Evolutionary conservation across 2,329 filamentous ascomycete genomes (phyloP).

Genomic region (Ramularia endophylla): DNA sequence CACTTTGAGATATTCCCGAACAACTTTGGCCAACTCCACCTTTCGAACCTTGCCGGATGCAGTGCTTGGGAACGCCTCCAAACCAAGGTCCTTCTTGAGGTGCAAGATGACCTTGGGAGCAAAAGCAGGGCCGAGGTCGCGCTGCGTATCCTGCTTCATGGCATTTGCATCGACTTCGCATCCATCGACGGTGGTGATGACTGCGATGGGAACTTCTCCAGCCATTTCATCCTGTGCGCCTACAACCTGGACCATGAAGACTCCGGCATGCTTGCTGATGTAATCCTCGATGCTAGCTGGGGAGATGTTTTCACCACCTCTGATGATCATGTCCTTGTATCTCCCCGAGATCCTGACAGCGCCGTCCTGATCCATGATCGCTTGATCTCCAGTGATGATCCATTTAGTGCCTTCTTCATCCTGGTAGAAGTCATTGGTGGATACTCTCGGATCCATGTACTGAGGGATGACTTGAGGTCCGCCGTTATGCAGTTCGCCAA

Average conservation of each 20-base stretch:
- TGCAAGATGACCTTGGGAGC: slow-evolving; percentile 38
- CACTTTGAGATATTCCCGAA: slow-evolving; percentile 25
- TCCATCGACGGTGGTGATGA: slow-evolving; percentile 35
- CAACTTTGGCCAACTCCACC: slow-evolving; percentile 30
- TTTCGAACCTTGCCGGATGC: slow-evolving; percentile 44
- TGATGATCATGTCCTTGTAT: slow-evolving; percentile 33
- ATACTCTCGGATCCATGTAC: slow-evolving; percentile 28
- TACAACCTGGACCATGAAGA: slow-evolving; percentile 37
- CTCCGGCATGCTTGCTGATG: slow-evolving; percentile 32
- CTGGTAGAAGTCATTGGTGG: slow-evolving; percentile 25
- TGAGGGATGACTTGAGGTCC: slow-evolving; percentile 26
- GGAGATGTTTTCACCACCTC: slow-evolving; percentile 64
- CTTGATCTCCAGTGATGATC: slow-evolving; percentile 60
- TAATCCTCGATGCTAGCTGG: slow-evolving; percentile 31
- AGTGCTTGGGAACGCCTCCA: slow-evolving; percentile 38
- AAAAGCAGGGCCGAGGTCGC: slow-evolving; percentile 36
- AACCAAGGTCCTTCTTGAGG: slow-evolving; percentile 35
- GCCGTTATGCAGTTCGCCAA: slow-evolving; percentile 29
- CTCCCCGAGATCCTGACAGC: slow-evolving; percentile 33
- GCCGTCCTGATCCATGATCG: slow-evolving; percentile 42
- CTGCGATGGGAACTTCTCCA: slow-evolving; percentile 45
- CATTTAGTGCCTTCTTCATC: slow-evolving; percentile 45
- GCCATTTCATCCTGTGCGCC: slow-evolving; percentile 41
- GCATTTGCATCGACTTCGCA: slow-evolving; percentile 26
- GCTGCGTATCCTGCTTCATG: slow-evolving; percentile 33